Percentiles rank a stretch among this genome's conserved stretches.
Conservation (phyloP, 1,139 yeast genomes). For the Debaryomyces subglobosus region DNA sequence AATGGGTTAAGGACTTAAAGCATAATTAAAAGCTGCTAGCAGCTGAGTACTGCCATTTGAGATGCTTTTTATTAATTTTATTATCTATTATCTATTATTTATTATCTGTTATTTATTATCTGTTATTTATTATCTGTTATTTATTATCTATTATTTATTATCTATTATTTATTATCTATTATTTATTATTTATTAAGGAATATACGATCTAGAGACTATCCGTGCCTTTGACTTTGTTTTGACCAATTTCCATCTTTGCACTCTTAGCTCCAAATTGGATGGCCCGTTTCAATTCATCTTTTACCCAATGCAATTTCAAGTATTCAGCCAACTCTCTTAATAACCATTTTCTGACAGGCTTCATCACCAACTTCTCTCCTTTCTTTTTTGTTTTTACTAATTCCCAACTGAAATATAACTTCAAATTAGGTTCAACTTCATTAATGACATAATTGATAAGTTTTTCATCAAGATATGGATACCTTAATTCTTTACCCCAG, state of each 20-base stretch:
- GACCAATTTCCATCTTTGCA: slow-evolving; percentile 86
- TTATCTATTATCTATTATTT: not conserved
- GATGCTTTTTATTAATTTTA: not conserved
- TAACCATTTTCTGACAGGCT: slow-evolving; percentile 57
- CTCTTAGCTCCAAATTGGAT: slow-evolving; percentile 95
- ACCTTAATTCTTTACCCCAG: slow-evolving; percentile 90
- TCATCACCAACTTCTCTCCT: slow-evolving; percentile 24
- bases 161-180: slow-evolving; percentile 6
- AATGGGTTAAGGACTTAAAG: slow-evolving; percentile 45
- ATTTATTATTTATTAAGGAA: not conserved
- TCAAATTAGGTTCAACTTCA: slow-evolving; percentile 54
- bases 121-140: not conserved
- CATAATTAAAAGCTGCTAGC: slow-evolving; percentile 2
- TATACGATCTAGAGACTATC: slow-evolving; percentile 31
- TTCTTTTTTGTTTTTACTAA: slow-evolving; percentile 31
- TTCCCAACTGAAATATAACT: slow-evolving; percentile 39
- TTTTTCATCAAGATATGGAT: slow-evolving; percentile 76
- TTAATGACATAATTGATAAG: slow-evolving; percentile 58
- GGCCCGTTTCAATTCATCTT: slow-evolving; percentile 85
- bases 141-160: not conserved
- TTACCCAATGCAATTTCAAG: slow-evolving; percentile 58
- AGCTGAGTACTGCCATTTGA: not conserved
- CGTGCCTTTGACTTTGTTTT: slow-evolving; percentile 66
- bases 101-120: slow-evolving; percentile 4
- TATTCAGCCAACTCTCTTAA: slow-evolving; percentile 62